phyloP scores from a whole-genome alignment of 2,329 filamentous ascomycete genomes.

The Aspergillus awamori region DNA sequence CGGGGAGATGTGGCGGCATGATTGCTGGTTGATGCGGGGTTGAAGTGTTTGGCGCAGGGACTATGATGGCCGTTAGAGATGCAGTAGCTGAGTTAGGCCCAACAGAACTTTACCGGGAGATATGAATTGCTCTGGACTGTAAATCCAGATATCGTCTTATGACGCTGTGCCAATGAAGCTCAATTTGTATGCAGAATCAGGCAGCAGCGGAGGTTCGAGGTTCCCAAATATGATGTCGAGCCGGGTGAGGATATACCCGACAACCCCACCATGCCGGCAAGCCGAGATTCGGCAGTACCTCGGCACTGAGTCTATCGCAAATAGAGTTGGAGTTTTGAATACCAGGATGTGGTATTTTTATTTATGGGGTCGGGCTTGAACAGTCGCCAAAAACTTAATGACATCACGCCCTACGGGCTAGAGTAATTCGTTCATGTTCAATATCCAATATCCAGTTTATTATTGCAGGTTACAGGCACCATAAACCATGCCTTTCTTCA shows the following conservation, averaged over 20 bases:
- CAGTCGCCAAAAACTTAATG: too few relatives aligned
- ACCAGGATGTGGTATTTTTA: too few relatives aligned
- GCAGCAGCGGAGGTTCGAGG: background rate
- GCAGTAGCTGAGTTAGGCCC: background rate
- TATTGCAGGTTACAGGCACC: too few relatives aligned
- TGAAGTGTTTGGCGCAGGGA: background rate
- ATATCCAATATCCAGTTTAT: too few relatives aligned
- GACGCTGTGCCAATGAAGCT: accelerated
- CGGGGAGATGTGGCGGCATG: constrained; percentile 5
- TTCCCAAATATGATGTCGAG: background rate
- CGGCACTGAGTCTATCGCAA: background rate
- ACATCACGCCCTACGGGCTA: too few relatives aligned
- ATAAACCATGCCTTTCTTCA: too few relatives aligned
- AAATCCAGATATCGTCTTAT: background rate
- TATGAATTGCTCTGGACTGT: too few relatives aligned
- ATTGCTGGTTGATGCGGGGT: background rate
- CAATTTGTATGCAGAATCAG: background rate
- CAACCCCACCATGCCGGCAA: background rate
- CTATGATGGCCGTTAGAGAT: background rate
- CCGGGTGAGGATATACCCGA: background rate
- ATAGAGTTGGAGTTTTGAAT: too few relatives aligned
- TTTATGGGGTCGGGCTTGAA: too few relatives aligned
- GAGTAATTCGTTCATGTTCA: too few relatives aligned
- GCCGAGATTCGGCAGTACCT: background rate
- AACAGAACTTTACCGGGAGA: background rate